A percentile compares a stretch with the other conserved stretches of the same genome.
These are phyloP conservation scores for Boechera stricta DNA, from an alignment of 345 rosid species.

Conservation along the genomic window DNA sequence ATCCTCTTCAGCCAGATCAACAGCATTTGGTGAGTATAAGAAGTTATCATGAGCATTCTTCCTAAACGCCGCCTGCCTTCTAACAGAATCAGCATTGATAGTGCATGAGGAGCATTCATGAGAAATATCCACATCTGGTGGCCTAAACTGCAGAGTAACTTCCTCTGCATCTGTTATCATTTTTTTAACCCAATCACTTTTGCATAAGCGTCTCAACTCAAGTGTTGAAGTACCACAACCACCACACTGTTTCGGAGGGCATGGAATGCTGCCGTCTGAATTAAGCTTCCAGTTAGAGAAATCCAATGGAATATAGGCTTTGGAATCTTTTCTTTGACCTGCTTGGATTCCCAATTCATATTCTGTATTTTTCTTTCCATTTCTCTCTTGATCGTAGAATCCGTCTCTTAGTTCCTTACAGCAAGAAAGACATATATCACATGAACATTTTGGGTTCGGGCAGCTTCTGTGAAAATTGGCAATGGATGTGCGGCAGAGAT, in stretches of 20 bases:
- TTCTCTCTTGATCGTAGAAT: conserved; percentile 38
- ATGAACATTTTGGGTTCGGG: conserved; percentile 47
- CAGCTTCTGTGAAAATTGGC: conserved; percentile 62
- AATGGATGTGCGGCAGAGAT: conserved; percentile 67
- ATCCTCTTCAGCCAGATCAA: conserved; percentile 52
- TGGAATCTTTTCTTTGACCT: no score
- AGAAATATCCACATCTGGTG: conserved; percentile 43
- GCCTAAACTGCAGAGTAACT: conserved; percentile 45
- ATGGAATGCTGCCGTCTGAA: conserved; percentile 58
- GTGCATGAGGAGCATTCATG: conserved; percentile 57
- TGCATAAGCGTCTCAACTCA: conserved; percentile 56
- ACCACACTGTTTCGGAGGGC: conserved; percentile 65
- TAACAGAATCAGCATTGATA: conserved; percentile 34
- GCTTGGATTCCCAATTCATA: neutral
- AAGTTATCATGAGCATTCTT: conserved; percentile 60
- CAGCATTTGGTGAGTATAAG: conserved; percentile 65
- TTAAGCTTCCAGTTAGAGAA: conserved; percentile 55
- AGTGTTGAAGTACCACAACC: conserved; percentile 68
- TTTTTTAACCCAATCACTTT: conserved; percentile 50
- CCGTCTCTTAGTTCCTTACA: conserved; percentile 59
- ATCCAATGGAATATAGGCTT: neutral
- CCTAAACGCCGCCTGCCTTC: conserved; percentile 63
- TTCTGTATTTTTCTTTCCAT: neutral
- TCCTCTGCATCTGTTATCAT: conserved; percentile 58
- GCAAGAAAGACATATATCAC: conserved; percentile 64